A percentile compares a stretch with the other conserved stretches of the same genome.
phyloP scores from a whole-genome alignment of 306 rosid genomes.

The Trifolium fragiferum region DNA sequence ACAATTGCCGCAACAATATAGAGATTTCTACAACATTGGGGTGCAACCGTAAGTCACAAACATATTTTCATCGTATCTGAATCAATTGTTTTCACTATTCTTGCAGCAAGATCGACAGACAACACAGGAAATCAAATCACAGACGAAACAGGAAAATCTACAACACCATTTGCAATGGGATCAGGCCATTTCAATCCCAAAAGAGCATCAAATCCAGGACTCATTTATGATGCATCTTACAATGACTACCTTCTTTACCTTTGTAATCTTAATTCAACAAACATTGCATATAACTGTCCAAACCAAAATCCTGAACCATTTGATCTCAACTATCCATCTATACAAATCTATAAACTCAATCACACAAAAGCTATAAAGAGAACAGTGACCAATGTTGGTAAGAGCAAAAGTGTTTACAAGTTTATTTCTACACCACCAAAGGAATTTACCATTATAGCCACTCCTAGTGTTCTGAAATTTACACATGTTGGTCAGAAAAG shows the following conservation, averaged over 20 bases:
- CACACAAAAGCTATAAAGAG: slow-evolving; percentile 51
- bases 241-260: slow-evolving; percentile 69
- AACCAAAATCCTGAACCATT: slow-evolving; percentile 39
- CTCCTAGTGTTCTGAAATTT: slow-evolving; percentile 64
- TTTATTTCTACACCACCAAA: slow-evolving; percentile 59
- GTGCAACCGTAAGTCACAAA: not conserved
- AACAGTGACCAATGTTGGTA: slow-evolving; percentile 82
- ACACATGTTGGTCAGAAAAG: slow-evolving; percentile 61
- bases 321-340: slow-evolving; percentile 84
- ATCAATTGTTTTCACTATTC: not conserved
- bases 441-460: slow-evolving; percentile 60
- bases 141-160: slow-evolving; percentile 60
- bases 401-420: slow-evolving; percentile 56
- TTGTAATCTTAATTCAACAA: slow-evolving; percentile 52
- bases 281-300: slow-evolving; percentile 57
- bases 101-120: slow-evolving; percentile 65
- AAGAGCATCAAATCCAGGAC: slow-evolving; percentile 80
- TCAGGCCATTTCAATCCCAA: slow-evolving; percentile 81
- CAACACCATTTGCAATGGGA: slow-evolving; percentile 82
- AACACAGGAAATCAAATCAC: slow-evolving; percentile 62
- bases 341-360: slow-evolving; percentile 66
- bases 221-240: slow-evolving; percentile 81
- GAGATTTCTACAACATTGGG: not conserved
- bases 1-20: not conserved
- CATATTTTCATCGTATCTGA: not conserved